phyloP scores from a whole-genome alignment of 2,329 filamentous ascomycete species.

The Lecanicillium sp. region DNA sequence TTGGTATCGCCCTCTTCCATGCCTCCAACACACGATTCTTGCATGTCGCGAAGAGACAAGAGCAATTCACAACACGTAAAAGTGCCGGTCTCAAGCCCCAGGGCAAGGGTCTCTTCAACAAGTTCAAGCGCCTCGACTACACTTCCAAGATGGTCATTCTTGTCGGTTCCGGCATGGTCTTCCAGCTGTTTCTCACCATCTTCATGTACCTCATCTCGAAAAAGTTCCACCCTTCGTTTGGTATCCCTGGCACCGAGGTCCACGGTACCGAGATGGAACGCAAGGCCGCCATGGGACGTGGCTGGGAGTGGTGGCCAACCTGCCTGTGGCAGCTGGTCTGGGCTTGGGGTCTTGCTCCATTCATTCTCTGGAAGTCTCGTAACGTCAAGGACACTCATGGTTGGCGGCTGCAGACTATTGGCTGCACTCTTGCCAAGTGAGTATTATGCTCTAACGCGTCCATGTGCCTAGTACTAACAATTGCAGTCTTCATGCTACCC shows the following conservation, averaged over 20 bases:
- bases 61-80: slow-evolving; percentile 20
- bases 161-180: slow-evolving; percentile 47
- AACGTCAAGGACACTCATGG: slow-evolving; percentile 58
- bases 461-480: not conserved
- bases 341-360: slow-evolving; percentile 54
- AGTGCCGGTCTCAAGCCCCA: slow-evolving; percentile 14
- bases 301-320: slow-evolving; percentile 62
- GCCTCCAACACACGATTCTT: slow-evolving; percentile 56
- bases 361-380: slow-evolving; percentile 53
- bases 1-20: slow-evolving; percentile 60
- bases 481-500: slow-evolving; percentile 21
- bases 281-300: slow-evolving; percentile 37
- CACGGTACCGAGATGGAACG: slow-evolving; percentile 45
- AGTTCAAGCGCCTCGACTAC: slow-evolving; percentile 32
- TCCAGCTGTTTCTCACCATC: slow-evolving; percentile 53
- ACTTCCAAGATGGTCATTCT: slow-evolving; percentile 40
- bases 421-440: slow-evolving; percentile 38
- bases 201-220: slow-evolving; percentile 55
- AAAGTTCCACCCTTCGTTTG: slow-evolving; percentile 55
- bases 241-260: slow-evolving; percentile 55
- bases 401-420: slow-evolving; percentile 57
- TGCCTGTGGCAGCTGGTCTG: slow-evolving; percentile 57
- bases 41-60: slow-evolving; percentile 48
- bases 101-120: slow-evolving; percentile 21
- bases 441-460: slow-evolving; percentile 2